phyloP scores from a whole-genome alignment of 1,139 yeast genomes.

The Yamadazyma dushanensis region DNA sequence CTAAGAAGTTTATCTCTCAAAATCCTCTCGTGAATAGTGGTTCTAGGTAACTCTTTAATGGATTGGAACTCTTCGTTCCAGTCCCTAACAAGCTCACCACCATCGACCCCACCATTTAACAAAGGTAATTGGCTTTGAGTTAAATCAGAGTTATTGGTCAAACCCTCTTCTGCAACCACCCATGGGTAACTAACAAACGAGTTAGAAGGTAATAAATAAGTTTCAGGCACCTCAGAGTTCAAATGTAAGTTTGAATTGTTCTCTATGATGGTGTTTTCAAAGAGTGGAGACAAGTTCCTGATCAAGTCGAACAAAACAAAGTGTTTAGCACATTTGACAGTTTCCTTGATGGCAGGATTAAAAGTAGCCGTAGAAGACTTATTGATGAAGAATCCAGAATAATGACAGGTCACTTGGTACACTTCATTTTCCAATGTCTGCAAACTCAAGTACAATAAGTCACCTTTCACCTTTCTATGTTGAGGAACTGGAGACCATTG shows the following conservation, averaged over 20 bases:
- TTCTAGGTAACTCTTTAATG: slow-evolving; percentile 65
- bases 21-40: slow-evolving; percentile 63
- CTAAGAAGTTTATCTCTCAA: slow-evolving; percentile 74
- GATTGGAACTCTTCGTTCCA: slow-evolving; percentile 93
- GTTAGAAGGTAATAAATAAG: slow-evolving; percentile 61
- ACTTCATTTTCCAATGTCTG: slow-evolving; percentile 82
- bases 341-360: slow-evolving; percentile 58
- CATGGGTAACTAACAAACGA: slow-evolving; percentile 71
- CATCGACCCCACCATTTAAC: slow-evolving; percentile 57
- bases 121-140: slow-evolving; percentile 63
- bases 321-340: slow-evolving; percentile 33
- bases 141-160: slow-evolving; percentile 49
- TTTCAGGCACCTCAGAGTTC: slow-evolving; percentile 53
- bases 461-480: slow-evolving; percentile 64
- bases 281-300: slow-evolving; percentile 53
- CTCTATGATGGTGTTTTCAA: slow-evolving; percentile 38
- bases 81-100: slow-evolving; percentile 61
- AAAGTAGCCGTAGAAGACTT: slow-evolving; percentile 66
- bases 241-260: slow-evolving; percentile 43
- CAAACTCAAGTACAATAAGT: slow-evolving; percentile 70
- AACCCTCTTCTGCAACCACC: slow-evolving; percentile 48
- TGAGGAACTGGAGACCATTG: slow-evolving; percentile 89
- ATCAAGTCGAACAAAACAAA: slow-evolving; percentile 57
- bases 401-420: slow-evolving; percentile 73
- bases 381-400: slow-evolving; percentile 77